phyloP scores from a whole-genome alignment of 257 asterid genomes.

The Nicotiana benthamiana region DNA sequence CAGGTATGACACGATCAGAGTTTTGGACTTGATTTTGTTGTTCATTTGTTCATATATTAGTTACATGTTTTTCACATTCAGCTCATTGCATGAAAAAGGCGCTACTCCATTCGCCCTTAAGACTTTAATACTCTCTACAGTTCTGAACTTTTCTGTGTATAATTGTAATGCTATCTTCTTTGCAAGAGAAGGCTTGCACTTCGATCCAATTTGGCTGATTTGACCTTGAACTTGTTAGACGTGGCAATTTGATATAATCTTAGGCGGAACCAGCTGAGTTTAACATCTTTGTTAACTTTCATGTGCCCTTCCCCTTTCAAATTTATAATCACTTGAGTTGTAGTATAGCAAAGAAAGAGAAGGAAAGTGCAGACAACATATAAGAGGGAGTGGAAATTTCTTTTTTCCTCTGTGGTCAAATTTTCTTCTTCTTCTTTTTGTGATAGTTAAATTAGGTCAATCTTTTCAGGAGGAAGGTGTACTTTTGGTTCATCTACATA shows the following conservation, averaged over 20 bases:
- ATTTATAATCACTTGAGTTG: not conserved
- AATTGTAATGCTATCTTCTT: not conserved
- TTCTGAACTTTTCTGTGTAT: not conserved
- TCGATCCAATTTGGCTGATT: not conserved
- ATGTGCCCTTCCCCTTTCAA: not conserved
- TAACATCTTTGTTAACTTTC: not conserved
- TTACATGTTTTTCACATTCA: not conserved
- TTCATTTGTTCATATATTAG: not conserved
- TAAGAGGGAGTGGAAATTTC: not conserved
- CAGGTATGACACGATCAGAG: constrained; percentile 42
- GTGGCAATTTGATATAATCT: not conserved
- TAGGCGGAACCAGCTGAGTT: not conserved
- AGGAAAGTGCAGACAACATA: not conserved
- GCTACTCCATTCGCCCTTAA: not conserved
- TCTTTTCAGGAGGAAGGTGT: not conserved
- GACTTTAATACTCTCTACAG: not conserved
- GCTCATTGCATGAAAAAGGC: not conserved
- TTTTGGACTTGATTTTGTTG: not conserved
- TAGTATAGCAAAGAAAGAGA: not conserved
- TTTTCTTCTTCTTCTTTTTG: not conserved
- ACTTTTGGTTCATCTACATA: not conserved
- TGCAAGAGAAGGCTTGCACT: not conserved
- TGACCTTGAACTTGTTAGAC: not conserved
- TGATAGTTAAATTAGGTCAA: not conserved
- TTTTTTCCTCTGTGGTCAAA: not conserved